These are phyloP conservation scores for Aspergillus sp. DNA, from an alignment of 2,329 filamentous ascomycete species.

Conservation along the genomic window DNA sequence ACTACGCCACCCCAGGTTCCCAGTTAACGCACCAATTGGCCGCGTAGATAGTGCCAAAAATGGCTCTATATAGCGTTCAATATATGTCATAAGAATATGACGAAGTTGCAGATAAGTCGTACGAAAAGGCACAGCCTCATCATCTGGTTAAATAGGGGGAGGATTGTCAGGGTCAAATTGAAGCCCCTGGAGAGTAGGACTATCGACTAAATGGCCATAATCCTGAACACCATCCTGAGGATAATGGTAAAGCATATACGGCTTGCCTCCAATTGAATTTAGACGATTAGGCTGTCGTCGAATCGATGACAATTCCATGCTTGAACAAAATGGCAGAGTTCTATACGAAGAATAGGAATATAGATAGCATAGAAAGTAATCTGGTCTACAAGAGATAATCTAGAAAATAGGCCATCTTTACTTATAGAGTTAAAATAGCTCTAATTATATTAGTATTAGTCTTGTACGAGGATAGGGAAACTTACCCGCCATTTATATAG, in stretches of 20 bases:
- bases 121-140: not conserved
- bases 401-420: slow-evolving; percentile 6
- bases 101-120: not conserved
- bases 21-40: not conserved
- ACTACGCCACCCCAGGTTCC: not conserved
- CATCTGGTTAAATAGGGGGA: not conserved
- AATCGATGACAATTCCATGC: slow-evolving; percentile 12
- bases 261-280: not conserved
- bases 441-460: not conserved
- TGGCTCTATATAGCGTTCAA: not conserved
- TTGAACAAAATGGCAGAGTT: slow-evolving; percentile 10
- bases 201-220: not conserved
- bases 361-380: slow-evolving; percentile 12
- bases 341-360: slow-evolving; percentile 9
- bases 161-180: slow-evolving; percentile 9
- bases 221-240: slow-evolving; percentile 6
- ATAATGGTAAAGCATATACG: slow-evolving; percentile 3
- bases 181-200: slow-evolving; percentile 6
- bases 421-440: slow-evolving; percentile 12
- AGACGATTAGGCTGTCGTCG: not conserved
- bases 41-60: not conserved
- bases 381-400: slow-evolving; percentile 5
- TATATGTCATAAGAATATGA: not conserved
- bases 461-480: not conserved
- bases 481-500: too few relatives aligned